phyloP scores from a whole-genome alignment of 2,329 filamentous ascomycete genomes.

The Triangularia verruculosa region DNA sequence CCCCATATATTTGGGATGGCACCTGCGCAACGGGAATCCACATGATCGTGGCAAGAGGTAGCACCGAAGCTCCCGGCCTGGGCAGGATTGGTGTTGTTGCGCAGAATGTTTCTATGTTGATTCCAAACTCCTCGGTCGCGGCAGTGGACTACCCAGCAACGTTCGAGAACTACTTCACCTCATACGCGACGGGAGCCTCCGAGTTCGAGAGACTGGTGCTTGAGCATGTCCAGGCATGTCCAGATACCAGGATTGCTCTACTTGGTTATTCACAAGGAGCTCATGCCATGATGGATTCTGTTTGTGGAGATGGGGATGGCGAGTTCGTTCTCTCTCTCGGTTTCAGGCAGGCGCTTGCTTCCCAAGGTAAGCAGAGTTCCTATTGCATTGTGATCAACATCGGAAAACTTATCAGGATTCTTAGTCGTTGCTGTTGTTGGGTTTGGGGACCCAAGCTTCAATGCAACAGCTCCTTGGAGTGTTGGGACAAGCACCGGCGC shows the following conservation, averaged over 20 bases:
- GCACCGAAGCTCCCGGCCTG: constrained; percentile 22
- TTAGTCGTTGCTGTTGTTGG: constrained; percentile 27
- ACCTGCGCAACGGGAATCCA: constrained; percentile 26
- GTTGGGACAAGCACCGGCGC: constrained; percentile 24
- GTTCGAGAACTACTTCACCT: constrained; percentile 24
- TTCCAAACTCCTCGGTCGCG: constrained; percentile 25
- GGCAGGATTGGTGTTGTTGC: constrained; percentile 28
- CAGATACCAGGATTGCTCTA: constrained; percentile 27
- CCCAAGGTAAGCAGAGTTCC: constrained; percentile 11
- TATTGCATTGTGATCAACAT: not conserved
- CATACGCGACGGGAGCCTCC: constrained; percentile 20
- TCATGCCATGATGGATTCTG: constrained; percentile 27
- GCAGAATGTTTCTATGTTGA: constrained; percentile 21
- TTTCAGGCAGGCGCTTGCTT: constrained; percentile 8
- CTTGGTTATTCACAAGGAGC: constrained; percentile 30
- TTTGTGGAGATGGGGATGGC: constrained; percentile 24
- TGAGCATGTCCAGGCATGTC: constrained; percentile 23
- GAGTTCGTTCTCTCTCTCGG: constrained; percentile 17
- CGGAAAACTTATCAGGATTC: not conserved
- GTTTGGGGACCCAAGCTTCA: constrained; percentile 29
- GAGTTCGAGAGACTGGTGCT: constrained; percentile 22
- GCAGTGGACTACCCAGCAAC: constrained; percentile 30
- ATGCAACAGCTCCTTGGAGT: constrained; percentile 20
- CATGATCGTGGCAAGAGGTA: constrained; percentile 29
- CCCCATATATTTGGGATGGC: constrained; percentile 1